Evolutionary conservation across 164 flowering plant species (phyloP).

Genomic region (Stephania yunnanensis): DNA sequence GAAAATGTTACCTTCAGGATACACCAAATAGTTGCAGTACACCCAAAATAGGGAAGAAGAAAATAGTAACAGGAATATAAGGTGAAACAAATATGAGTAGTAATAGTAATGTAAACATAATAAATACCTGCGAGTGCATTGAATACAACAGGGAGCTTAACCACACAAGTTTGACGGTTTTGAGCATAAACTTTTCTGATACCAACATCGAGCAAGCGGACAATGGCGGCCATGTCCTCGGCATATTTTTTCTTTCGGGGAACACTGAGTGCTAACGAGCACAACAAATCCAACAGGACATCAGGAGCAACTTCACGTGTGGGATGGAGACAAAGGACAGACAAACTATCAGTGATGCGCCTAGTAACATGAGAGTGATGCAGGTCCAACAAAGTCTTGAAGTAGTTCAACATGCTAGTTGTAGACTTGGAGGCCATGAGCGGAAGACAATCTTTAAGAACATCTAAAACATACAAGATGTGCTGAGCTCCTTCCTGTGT

Average conservation of each 20-base stretch:
- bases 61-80: too few species aligned
- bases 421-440: conserved; percentile 46
- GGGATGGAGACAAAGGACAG: conserved; percentile 47
- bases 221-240: conserved; percentile 64
- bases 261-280: conserved; percentile 46
- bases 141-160: conserved; percentile 73
- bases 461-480: conserved; percentile 62
- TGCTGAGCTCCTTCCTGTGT: conserved; percentile 69
- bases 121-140: conserved; percentile 67
- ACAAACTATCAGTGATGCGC: conserved; percentile 57
- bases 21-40: too few species aligned
- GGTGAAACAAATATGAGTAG: too few species aligned
- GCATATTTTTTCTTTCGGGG: conserved; percentile 50
- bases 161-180: conserved; percentile 53
- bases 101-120: too few species aligned
- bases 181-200: conserved; percentile 53
- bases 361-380: conserved; percentile 59
- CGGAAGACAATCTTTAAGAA: conserved; percentile 72
- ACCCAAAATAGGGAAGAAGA: too few species aligned
- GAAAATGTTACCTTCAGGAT: too few species aligned
- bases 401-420: conserved; percentile 51
- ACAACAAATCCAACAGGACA: conserved; percentile 52
- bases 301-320: conserved; percentile 54
- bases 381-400: conserved; percentile 58
- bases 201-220: conserved; percentile 75